Percentiles rank a stretch among this genome's conserved stretches.
These are phyloP conservation scores for Agaricus blazei DNA, from an alignment of 768 basidiomycete genomes.

Conservation along the genomic window DNA sequence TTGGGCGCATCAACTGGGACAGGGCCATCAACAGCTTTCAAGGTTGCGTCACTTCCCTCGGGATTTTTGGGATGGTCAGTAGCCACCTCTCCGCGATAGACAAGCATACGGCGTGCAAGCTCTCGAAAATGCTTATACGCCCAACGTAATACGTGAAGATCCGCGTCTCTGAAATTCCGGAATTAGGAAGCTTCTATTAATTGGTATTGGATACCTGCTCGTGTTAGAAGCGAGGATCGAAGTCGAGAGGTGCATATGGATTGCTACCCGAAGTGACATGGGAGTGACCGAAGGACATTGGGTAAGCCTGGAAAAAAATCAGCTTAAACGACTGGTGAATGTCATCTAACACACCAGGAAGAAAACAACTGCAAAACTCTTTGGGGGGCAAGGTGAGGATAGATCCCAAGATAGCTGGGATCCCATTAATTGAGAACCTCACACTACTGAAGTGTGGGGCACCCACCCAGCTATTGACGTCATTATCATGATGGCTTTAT, in stretches of 20 bases:
- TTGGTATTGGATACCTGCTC: conserved; percentile 25
- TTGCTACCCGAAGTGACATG: conserved; percentile 42
- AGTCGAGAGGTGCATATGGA: conserved; percentile 34
- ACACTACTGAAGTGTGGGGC: background rate
- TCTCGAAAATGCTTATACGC: conserved; percentile 54
- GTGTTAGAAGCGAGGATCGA: conserved; percentile 42
- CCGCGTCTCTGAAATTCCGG: conserved; percentile 26
- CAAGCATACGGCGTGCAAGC: conserved; percentile 46
- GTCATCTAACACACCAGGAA: conserved; percentile 12
- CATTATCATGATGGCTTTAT: conserved; percentile 49
- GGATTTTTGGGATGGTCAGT: conserved; percentile 32
- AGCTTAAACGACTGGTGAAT: background rate
- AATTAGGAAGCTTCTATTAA: background rate
- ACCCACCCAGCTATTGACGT: conserved; percentile 37
- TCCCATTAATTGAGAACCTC: background rate
- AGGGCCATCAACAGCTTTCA: conserved; percentile 20
- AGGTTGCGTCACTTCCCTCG: conserved; percentile 25
- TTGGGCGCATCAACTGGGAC: conserved; percentile 27
- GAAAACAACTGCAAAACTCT: conserved; percentile 17
- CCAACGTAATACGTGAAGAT: conserved; percentile 42
- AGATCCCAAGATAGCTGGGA: conserved; percentile 16
- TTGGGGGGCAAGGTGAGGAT: conserved; percentile 14
- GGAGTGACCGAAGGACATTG: conserved; percentile 40
- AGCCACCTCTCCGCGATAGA: conserved; percentile 33
- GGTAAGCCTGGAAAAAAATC: conserved; percentile 23